Percentiles rank a stretch among this genome's conserved stretches.
Conservation (phyloP, 352 stramenopile species). For the Phytophthora idaei region DNA sequence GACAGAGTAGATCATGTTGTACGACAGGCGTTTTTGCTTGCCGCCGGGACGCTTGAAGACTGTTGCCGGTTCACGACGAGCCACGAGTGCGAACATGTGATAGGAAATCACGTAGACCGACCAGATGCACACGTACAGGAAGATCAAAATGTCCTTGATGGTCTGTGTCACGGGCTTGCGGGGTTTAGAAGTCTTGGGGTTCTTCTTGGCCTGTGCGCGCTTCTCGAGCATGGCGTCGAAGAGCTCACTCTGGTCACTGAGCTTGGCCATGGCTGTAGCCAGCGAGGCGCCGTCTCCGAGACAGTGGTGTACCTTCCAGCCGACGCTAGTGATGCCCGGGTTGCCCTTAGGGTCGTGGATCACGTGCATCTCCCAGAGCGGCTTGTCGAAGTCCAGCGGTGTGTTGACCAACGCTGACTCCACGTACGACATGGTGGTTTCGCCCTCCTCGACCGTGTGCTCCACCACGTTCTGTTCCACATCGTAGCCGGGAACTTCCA, state of each 20-base stretch:
- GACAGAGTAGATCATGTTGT: constrained; percentile 78
- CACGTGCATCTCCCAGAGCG: constrained; percentile 80
- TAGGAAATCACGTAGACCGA: constrained; percentile 62
- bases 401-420: constrained; percentile 72
- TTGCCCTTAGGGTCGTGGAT: constrained; percentile 45
- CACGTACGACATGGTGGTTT: constrained; percentile 67
- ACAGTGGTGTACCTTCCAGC: constrained; percentile 83
- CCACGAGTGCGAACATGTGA: constrained; percentile 54
- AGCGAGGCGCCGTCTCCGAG: constrained; percentile 76
- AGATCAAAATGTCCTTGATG: constrained; percentile 31
- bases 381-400: constrained; percentile 67
- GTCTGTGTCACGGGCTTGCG: constrained; percentile 31
- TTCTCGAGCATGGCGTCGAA: constrained; percentile 71
- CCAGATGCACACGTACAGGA: constrained; percentile 52
- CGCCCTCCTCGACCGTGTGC: constrained; percentile 55
- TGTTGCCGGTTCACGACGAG: constrained; percentile 61
- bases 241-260: constrained; percentile 75
- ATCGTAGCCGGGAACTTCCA: constrained; percentile 66
- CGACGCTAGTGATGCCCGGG: constrained; percentile 47
- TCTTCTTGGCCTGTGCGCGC: constrained; percentile 36
- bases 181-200: constrained; percentile 41
- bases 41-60: constrained; percentile 70
- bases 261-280: constrained; percentile 61
- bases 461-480: constrained; percentile 54
- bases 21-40: constrained; percentile 69